Base-by-base conservation (phyloP, 2,329 filamentous ascomycete genomes). In the Phaeophleospora eucalypticola region DNA sequence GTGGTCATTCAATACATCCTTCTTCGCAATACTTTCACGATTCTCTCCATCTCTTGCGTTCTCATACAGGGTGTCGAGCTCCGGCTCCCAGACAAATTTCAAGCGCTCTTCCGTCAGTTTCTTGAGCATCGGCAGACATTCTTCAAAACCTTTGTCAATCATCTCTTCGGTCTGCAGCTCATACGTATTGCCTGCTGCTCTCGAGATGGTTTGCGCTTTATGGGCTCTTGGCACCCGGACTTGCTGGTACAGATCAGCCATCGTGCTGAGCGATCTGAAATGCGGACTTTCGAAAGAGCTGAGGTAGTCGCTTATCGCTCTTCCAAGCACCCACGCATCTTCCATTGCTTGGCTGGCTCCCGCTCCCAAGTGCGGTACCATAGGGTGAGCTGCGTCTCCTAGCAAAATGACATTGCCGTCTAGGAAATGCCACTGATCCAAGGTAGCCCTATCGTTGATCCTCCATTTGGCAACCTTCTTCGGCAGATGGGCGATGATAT, bases 361-460 rank as follows among this genome's bases (percentile, higher is more conserved):
- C 0, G 77, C 72, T 2, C 78, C 78, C 7, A 76, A 72, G 58
- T 80, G 76, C 0, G 79, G 78, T 0, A 73, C 75, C 0, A 69
- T 65, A 0, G 78, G 77, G 52, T 82, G 79, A 3, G 79, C 79
- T 0, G 78, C 77, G 51, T 82, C 78, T 8, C 79, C 79, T 0
- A 78, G 67, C 3, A 81, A 54, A 38, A 74, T 68, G 12, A 73
- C 53, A 0, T 63, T 58, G 3, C 57, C 54, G 38, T 62, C 59
- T 36, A 57, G 60, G 55, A 70, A 74, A 0, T 40, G 27, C 43
- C 43, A 46, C 71, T 72, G 6, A 58, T 67, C 21, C 46, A 68
- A 39, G 9, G 54, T 54, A 16, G 51, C 45, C 3, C 56, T 51
- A 35, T 60, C 58, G 34, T 59, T 61, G n/a, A 61, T 47, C 21